Evolutionary conservation across 2,329 filamentous ascomycete genomes (phyloP).

Genomic region (Dactylella cylindrospora): DNA sequence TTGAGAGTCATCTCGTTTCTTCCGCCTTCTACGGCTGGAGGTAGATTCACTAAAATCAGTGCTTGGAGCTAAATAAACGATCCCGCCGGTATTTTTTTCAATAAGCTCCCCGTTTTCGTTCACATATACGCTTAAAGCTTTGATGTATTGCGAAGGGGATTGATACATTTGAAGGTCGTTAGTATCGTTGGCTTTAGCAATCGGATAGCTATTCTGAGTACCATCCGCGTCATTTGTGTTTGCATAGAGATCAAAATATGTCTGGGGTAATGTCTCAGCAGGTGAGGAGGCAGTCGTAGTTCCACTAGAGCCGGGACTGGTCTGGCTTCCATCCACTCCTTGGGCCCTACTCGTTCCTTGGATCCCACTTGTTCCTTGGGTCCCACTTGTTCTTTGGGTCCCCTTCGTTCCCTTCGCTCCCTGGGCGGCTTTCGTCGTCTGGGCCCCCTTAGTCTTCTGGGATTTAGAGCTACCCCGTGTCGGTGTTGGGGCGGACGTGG

Average conservation of each 20-base stretch:
- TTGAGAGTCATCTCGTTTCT: slow-evolving; percentile 9
- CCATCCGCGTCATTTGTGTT: slow-evolving; percentile 4
- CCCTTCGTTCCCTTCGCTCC: too few species aligned
- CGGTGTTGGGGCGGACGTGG: not conserved
- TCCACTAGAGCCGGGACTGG: too few species aligned
- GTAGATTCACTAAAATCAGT: slow-evolving; percentile 1
- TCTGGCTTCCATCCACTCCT: too few species aligned
- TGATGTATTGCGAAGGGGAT: slow-evolving; percentile 1
- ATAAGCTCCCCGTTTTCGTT: slow-evolving; percentile 16
- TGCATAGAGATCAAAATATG: slow-evolving; percentile 25
- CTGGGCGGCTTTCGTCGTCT: too few species aligned
- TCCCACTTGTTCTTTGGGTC: too few species aligned
- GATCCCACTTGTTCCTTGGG: too few species aligned
- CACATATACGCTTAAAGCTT: slow-evolving; percentile 25
- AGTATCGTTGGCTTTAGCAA: slow-evolving; percentile 13
- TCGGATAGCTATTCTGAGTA: slow-evolving; percentile 15
- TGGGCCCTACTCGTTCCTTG: too few species aligned
- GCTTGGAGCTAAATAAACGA: slow-evolving; percentile 11
- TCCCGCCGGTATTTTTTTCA: slow-evolving; percentile 2
- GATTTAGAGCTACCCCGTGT: slow-evolving; percentile 4
- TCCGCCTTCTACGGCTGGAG: slow-evolving; percentile 3
- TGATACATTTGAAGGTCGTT: slow-evolving; percentile 14
- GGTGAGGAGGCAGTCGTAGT: slow-evolving; percentile 1
- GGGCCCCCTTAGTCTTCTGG: too few species aligned
- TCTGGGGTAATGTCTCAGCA: not conserved